phyloP scores from a whole-genome alignment of 225 moss, liverwort and hornwort genomes.

The Pleurozium schreberi region DNA sequence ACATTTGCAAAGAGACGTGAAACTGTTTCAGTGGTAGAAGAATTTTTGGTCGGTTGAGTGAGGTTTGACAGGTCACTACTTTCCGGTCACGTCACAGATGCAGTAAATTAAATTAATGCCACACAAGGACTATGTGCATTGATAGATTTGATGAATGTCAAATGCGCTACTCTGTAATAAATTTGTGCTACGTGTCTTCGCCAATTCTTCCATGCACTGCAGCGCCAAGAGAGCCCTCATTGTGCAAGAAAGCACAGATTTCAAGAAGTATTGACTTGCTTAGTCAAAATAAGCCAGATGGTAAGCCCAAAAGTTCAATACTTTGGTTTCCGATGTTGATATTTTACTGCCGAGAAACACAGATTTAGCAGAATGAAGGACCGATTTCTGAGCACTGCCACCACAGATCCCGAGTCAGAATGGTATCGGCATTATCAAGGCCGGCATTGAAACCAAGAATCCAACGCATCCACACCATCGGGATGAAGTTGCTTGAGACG shows the following conservation, averaged over 20 bases:
- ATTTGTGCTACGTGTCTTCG: background rate
- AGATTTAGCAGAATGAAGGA: background rate
- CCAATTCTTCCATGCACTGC: background rate
- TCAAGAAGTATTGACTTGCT: background rate
- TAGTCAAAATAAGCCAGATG: background rate
- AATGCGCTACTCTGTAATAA: background rate
- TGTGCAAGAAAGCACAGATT: background rate
- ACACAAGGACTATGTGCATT: background rate
- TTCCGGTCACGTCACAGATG: background rate
- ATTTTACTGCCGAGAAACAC: background rate
- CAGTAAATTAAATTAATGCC: background rate
- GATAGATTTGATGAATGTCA: background rate
- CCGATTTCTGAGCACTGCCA: background rate
- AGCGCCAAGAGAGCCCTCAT: background rate
- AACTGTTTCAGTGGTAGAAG: too few relatives aligned
- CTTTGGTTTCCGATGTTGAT: background rate
- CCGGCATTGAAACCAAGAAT: background rate
- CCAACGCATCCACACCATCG: background rate
- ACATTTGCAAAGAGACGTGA: background rate
- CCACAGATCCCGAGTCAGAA: background rate
- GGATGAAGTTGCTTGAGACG: background rate
- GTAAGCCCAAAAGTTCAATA: background rate
- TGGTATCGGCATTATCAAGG: too few relatives aligned
- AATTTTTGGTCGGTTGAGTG: background rate
- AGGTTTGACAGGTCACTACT: background rate